Conservation (phyloP, 805 yeast species). For the Pichia heedii region DNA sequence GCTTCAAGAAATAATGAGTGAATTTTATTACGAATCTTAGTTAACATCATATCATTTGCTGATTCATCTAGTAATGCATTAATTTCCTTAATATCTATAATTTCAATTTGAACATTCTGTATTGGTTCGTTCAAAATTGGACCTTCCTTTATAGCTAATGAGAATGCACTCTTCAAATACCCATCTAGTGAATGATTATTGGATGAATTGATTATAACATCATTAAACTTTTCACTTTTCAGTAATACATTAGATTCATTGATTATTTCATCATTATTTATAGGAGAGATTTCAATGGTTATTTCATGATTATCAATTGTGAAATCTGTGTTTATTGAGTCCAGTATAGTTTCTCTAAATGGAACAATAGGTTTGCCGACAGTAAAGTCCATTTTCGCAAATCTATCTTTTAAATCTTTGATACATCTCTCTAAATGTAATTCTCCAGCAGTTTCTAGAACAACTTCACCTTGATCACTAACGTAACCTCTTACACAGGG, state of each 20-base stretch:
- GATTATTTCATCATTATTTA: constrained; percentile 14
- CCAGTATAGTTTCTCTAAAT: constrained; percentile 72
- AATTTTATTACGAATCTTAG: constrained; percentile 63
- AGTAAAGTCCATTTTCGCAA: constrained; percentile 83
- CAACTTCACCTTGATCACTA: constrained; percentile 88
- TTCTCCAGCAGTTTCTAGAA: constrained; percentile 94
- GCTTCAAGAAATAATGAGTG: constrained; percentile 64
- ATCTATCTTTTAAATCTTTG: constrained; percentile 81
- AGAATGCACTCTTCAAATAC: constrained; percentile 56
- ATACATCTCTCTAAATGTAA: constrained; percentile 90
- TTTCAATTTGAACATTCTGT: constrained; percentile 63
- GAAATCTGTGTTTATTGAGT: constrained; percentile 7
- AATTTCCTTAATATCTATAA: constrained; percentile 31
- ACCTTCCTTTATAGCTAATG: constrained; percentile 72
- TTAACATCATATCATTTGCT: constrained; percentile 57
- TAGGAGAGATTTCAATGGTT: constrained; percentile 4
- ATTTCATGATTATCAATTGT: constrained; percentile 25
- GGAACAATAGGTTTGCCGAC: constrained; percentile 93
- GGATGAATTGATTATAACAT: constrained; percentile 63
- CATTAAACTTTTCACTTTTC: constrained; percentile 35
- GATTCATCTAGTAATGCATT: constrained; percentile 8
- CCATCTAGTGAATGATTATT: constrained; percentile 5
- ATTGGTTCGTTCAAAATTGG: constrained; percentile 84
- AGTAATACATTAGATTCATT: constrained; percentile 7
- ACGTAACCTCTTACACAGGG: constrained; percentile 86